Evolutionary conservation across 2,329 filamentous ascomycete species (phyloP).

Genomic region (Diaporthe sp.): DNA sequence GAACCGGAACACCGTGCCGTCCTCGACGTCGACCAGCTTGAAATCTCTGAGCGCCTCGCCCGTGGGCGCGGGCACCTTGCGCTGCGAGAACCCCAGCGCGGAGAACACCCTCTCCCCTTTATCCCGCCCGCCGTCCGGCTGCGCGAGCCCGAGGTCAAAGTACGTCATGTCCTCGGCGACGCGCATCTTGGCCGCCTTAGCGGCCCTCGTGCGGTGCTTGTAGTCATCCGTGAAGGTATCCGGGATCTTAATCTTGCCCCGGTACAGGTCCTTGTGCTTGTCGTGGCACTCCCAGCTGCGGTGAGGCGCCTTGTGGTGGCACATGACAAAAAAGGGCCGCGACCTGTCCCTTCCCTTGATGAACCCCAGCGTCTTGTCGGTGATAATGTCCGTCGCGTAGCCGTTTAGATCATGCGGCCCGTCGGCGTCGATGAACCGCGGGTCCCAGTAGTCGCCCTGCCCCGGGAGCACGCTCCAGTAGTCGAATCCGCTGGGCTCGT

Average conservation of each 20-base stretch:
- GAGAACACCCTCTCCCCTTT: conserved; percentile 46
- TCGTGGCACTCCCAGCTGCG: conserved; percentile 65
- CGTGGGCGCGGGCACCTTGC: conserved; percentile 55
- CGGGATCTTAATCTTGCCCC: conserved; percentile 60
- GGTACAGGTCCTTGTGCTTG: conserved; percentile 64
- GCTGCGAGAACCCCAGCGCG: conserved; percentile 45
- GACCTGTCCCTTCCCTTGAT: conserved; percentile 52
- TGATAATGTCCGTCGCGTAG: conserved; percentile 67
- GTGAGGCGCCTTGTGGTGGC: conserved; percentile 69
- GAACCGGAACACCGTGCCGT: conserved; percentile 62
- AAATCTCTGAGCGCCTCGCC: conserved; percentile 44
- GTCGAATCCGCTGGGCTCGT: conserved; percentile 65
- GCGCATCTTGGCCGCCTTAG: conserved; percentile 64
- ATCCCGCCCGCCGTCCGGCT: conserved; percentile 63
- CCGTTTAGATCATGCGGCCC: conserved; percentile 53
- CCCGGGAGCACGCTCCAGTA: conserved; percentile 66
- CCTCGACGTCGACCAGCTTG: conserved; percentile 60
- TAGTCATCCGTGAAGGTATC: conserved; percentile 69
- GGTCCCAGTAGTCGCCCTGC: conserved; percentile 67
- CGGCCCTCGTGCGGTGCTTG: conserved; percentile 65
- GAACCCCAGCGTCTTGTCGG: conserved; percentile 62
- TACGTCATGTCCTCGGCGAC: conserved; percentile 67
- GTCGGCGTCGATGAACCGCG: conserved; percentile 60
- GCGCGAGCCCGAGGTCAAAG: conserved; percentile 63
- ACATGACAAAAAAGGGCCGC: conserved; percentile 68